Conservation (phyloP, 371 early-diverging fungal species). For the Actinomortierella ambigua region DNA sequence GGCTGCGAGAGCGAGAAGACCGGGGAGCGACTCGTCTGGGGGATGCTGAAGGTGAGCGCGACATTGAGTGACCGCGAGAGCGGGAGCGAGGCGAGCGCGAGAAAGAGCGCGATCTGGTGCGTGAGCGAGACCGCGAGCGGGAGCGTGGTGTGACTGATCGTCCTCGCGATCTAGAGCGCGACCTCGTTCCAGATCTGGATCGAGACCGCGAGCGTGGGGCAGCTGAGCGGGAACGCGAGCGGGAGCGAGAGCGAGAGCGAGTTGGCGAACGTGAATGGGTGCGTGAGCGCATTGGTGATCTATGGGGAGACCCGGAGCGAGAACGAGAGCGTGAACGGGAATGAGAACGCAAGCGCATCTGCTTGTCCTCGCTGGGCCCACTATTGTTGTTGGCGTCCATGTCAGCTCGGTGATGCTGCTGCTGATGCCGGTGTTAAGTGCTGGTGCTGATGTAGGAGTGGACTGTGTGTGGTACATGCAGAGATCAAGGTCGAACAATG, state of each 20-base stretch:
- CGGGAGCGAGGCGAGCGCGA: constrained; percentile 22
- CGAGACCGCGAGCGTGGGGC: constrained; percentile 17
- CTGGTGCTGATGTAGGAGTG: too few species aligned
- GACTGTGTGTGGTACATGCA: too few species aligned
- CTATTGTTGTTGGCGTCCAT: too few species aligned
- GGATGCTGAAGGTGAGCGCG: too few species aligned
- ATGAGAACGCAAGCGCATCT: constrained; percentile 16
- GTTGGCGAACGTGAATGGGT: constrained; percentile 6
- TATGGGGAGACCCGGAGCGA: constrained; percentile 6
- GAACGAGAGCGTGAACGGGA: constrained; percentile 4
- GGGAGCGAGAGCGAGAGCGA: constrained; percentile 26
- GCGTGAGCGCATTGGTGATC: constrained; percentile 8
- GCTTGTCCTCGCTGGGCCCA: too few species aligned
- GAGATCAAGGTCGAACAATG: too few species aligned
- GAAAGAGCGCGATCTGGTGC: constrained; percentile 29
- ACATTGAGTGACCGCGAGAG: constrained; percentile 17
- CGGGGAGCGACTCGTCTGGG: too few species aligned
- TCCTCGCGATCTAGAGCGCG: constrained; percentile 1
- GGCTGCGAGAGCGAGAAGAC: constrained; percentile 16
- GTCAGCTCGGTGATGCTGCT: too few species aligned
- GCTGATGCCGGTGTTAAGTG: too few species aligned
- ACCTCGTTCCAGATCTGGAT: constrained; percentile 9
- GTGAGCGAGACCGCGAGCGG: constrained; percentile 16
- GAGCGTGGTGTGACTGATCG: background rate
- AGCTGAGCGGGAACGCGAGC: constrained; percentile 29